Percentiles rank a stretch among this genome's conserved stretches.
These are phyloP conservation scores for Hamigera avellanea DNA, from an alignment of 495 filamentous ascomycete species.

Conservation along the genomic window DNA sequence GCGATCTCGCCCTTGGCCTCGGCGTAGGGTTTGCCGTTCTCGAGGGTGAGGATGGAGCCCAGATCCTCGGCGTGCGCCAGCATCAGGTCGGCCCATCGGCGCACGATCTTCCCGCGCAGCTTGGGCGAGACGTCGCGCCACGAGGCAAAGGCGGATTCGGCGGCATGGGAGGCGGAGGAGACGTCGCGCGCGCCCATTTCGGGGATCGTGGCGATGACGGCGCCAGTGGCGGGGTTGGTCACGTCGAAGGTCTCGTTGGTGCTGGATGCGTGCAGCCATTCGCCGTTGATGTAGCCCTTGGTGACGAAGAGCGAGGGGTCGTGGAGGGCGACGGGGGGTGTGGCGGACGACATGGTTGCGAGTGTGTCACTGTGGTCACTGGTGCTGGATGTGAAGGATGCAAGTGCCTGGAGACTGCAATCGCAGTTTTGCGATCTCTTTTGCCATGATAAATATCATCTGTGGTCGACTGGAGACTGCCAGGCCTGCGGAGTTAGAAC, in stretches of 20 bases:
- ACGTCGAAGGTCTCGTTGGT: constrained; percentile 62
- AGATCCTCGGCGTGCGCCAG: constrained; percentile 66
- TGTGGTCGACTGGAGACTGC: too few relatives aligned
- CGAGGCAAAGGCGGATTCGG: not conserved
- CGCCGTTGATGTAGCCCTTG: constrained; percentile 60
- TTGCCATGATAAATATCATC: too few relatives aligned
- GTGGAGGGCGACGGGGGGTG: constrained; percentile 7
- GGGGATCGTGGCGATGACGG: not conserved
- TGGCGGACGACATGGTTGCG: too few relatives aligned
- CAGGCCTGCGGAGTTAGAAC: too few relatives aligned
- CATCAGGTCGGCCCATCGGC: constrained; percentile 70
- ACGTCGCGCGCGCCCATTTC: not conserved
- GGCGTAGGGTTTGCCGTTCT: constrained; percentile 48
- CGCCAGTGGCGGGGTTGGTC: not conserved
- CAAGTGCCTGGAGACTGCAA: too few relatives aligned
- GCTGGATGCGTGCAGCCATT: constrained; percentile 54
- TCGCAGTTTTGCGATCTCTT: too few relatives aligned
- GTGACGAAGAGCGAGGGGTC: constrained; percentile 59
- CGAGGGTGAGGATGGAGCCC: constrained; percentile 52
- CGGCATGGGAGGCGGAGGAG: not conserved
- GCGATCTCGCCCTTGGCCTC: constrained; percentile 47
- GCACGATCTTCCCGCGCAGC: constrained; percentile 17
- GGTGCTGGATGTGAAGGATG: too few relatives aligned
- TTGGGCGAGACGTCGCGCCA: not conserved
- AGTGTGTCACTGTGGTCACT: too few relatives aligned